Evolutionary conservation across 345 rosid species (phyloP).

Genomic region (Syzygium aromaticum): DNA sequence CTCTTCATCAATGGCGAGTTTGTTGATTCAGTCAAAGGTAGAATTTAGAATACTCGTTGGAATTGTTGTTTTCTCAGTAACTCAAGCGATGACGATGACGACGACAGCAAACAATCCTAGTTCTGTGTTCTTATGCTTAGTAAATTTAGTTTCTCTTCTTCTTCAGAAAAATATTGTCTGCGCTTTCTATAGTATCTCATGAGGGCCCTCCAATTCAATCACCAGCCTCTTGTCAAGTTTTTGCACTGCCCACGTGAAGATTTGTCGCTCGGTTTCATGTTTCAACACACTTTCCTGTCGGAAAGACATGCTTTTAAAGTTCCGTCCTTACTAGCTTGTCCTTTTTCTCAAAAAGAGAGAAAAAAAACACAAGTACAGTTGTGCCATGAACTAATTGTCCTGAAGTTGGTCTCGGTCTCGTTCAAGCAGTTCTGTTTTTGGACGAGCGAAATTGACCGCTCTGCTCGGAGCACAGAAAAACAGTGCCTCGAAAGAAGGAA

Average conservation of each 20-base stretch:
- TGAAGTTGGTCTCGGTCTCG: background rate
- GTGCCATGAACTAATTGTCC: background rate
- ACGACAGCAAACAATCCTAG: rapidly evolving
- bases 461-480: background rate
- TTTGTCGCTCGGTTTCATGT: background rate
- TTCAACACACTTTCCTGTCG: background rate
- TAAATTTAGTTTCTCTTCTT: background rate
- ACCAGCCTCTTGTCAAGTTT: background rate
- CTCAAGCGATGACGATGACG: rapidly evolving
- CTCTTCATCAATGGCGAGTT: slow-evolving; percentile 69
- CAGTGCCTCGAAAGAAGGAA: background rate
- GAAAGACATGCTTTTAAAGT: too few species aligned
- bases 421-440: background rate
- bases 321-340: too few species aligned
- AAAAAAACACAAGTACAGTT: background rate
- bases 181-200: background rate
- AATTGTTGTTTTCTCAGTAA: background rate
- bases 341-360: background rate
- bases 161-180: background rate
- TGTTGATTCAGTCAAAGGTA: slow-evolving; percentile 54
- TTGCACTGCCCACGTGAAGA: background rate
- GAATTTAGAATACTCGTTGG: background rate
- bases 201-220: background rate
- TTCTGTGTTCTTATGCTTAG: background rate
- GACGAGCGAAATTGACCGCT: background rate